These are phyloP conservation scores for Puccinia coronata DNA, from an alignment of 1,284 basidiomycete species.

Conservation along the genomic window DNA sequence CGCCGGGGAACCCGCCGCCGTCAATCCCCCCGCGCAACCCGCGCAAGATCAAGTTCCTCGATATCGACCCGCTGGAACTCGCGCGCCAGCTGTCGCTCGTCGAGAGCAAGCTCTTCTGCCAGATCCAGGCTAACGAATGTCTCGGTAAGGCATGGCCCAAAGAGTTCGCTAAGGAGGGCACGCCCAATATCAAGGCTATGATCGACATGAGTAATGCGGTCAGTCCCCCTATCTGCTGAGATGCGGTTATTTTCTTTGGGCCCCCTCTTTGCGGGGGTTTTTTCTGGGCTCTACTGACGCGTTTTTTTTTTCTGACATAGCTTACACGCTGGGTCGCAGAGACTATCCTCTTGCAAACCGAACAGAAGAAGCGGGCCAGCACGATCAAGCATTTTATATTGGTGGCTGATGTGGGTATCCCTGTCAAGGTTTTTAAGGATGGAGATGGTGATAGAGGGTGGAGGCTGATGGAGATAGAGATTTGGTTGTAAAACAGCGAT, in stretches of 20 bases:
- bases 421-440: neutral
- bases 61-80: constrained; percentile 85
- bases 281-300: neutral
- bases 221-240: no score
- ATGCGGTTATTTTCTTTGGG: no score
- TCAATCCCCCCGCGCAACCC: constrained; percentile 74
- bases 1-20: constrained; percentile 64
- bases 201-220: constrained; percentile 91
- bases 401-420: constrained; percentile 83
- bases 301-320: no score
- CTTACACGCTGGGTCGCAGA: constrained; percentile 91
- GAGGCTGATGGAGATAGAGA: neutral
- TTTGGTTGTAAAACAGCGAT: constrained; percentile 68
- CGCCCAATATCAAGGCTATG: constrained; percentile 82
- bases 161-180: constrained; percentile 54
- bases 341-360: constrained; percentile 78
- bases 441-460: neutral
- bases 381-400: constrained; percentile 88
- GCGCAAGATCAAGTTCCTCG: constrained; percentile 78
- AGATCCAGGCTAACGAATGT: constrained; percentile 88
- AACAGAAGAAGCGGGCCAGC: constrained; percentile 77
- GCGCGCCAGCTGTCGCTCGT: constrained; percentile 92
- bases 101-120: constrained; percentile 83
- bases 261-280: no score
- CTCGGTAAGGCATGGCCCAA: constrained; percentile 64